Evolutionary conservation across 768 basidiomycete genomes (phyloP).

Genomic region (Trametes sanguinea): DNA sequence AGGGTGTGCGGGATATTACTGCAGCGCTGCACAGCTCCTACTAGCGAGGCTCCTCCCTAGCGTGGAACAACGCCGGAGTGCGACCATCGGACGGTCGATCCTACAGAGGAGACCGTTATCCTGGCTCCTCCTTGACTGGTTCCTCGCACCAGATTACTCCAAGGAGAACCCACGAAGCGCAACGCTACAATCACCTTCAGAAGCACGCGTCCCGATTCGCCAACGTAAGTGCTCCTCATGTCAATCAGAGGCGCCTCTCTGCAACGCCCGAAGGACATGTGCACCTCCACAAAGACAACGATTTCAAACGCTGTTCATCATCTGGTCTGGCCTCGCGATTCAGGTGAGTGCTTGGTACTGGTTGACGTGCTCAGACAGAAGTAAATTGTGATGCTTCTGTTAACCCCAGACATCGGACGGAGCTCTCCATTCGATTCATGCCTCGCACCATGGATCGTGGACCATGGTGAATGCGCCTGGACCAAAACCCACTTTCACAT

Average conservation of each 20-base stretch:
- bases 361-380: background rate
- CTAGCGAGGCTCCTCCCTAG: background rate
- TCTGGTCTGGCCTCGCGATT: background rate
- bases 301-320: background rate
- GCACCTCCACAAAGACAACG: too few relatives aligned
- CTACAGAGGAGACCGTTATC: background rate
- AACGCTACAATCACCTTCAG: background rate
- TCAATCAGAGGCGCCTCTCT: background rate
- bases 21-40: background rate
- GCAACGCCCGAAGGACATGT: too few relatives aligned
- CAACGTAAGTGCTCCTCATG: background rate
- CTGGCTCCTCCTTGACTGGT: background rate
- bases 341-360: background rate
- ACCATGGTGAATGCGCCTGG: too few relatives aligned
- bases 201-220: slow-evolving; percentile 4
- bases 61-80: slow-evolving; percentile 21
- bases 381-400: background rate
- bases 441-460: too few relatives aligned
- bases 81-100: slow-evolving; percentile 19
- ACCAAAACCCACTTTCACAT: too few relatives aligned
- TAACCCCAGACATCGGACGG: too few relatives aligned
- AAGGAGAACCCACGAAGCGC: background rate
- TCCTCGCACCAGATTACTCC: background rate
- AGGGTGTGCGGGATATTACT: background rate
- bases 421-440: too few relatives aligned